Percentiles rank a stretch among this genome's conserved stretches.
These are phyloP conservation scores for Bolboschoenus planiculmis DNA, from an alignment of 176 grass and related monocot species.

Conservation along the genomic window DNA sequence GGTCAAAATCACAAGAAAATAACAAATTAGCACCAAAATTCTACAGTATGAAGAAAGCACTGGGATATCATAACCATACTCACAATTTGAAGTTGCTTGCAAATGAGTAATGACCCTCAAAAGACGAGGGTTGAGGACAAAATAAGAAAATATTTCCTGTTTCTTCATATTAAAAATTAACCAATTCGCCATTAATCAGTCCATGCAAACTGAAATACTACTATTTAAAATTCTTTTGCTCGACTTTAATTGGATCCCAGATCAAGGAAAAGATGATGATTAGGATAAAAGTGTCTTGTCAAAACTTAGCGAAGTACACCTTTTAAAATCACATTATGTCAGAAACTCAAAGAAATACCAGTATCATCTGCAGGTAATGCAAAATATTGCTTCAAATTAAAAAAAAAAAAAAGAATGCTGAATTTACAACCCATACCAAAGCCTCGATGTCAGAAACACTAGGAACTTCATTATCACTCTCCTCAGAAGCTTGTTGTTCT, in stretches of 20 bases:
- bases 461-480: slow-evolving; percentile 21
- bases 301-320: not conserved
- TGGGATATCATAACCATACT: not conserved
- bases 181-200: not conserved
- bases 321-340: not conserved
- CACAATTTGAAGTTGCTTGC: not conserved
- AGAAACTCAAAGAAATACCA: not conserved
- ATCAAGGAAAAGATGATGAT: not conserved
- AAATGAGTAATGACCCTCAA: not conserved
- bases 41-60: not conserved
- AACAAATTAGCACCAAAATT: slow-evolving; percentile 10
- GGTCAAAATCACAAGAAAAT: not conserved
- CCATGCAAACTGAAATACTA: not conserved
- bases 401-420: not conserved
- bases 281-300: not conserved
- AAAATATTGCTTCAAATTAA: slow-evolving; percentile 2
- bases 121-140: not conserved
- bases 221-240: not conserved
- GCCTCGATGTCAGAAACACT: slow-evolving; percentile 18
- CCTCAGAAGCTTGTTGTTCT: slow-evolving; percentile 12
- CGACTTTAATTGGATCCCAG: not conserved
- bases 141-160: not conserved
- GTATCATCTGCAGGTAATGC: not conserved
- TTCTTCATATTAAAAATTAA: not conserved
- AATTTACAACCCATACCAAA: slow-evolving; percentile 14